A percentile compares a stretch with the other conserved stretches of the same genome.
phyloP scores from a whole-genome alignment of 164 flowering plant genomes.

The Paratinospora sagittata region DNA sequence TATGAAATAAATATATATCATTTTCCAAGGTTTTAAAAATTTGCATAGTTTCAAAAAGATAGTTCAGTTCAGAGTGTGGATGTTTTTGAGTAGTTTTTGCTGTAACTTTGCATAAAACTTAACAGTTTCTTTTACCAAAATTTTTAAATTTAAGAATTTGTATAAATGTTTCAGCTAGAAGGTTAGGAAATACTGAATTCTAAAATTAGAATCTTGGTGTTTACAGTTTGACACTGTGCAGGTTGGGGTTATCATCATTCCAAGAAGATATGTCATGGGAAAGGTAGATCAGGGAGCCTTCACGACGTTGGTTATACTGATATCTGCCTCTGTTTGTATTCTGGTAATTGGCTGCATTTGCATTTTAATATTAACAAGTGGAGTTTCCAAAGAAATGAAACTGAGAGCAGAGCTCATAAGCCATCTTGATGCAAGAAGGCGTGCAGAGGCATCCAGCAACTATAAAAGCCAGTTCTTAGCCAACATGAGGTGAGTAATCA shows the following conservation, averaged over 20 bases:
- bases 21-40: neutral
- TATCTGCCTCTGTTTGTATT: constrained; percentile 87
- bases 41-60: too few relatives aligned
- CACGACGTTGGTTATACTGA: constrained; percentile 71
- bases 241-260: constrained; percentile 93
- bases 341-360: constrained; percentile 80
- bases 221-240: constrained; percentile 29
- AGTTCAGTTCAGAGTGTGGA: too few relatives aligned
- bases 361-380: constrained; percentile 82
- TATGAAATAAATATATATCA: too few relatives aligned
- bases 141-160: neutral
- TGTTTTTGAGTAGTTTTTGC: neutral
- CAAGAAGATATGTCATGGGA: constrained; percentile 88
- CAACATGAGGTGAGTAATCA: constrained; percentile 75
- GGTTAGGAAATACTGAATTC: neutral
- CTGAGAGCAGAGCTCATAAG: constrained; percentile 90
- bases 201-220: neutral
- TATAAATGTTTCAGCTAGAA: neutral
- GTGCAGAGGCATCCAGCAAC: constrained; percentile 97
- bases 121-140: neutral
- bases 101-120: neutral
- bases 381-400: constrained; percentile 98
- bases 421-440: constrained; percentile 93
- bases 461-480: constrained; percentile 97
- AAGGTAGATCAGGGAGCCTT: constrained; percentile 81